These are phyloP conservation scores for Candida tallmaniae DNA, from an alignment of 805 yeast species.

Conservation along the genomic window DNA sequence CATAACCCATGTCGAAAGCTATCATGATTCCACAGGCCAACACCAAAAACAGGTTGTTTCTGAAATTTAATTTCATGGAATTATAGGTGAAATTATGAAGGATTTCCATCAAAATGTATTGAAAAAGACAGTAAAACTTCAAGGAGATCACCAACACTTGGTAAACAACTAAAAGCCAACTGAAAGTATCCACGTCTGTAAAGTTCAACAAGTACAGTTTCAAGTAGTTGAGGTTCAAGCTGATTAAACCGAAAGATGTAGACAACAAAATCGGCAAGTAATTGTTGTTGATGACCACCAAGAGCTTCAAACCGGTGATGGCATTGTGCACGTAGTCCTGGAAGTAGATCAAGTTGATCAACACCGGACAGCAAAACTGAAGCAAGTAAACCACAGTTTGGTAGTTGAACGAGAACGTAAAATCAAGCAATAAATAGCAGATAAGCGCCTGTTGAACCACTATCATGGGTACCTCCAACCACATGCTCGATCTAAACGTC, in stretches of 20 bases:
- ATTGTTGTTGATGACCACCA: conserved; percentile 28
- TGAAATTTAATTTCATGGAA: conserved; percentile 1
- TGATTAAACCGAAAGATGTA: conserved; percentile 28
- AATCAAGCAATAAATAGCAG: conserved; percentile 7
- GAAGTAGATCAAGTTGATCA: conserved; percentile 9
- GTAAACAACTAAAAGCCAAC: conserved; percentile 12
- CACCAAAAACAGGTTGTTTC: conserved; percentile 3
- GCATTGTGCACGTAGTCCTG: conserved; percentile 5
- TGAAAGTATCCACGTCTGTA: too few relatives aligned
- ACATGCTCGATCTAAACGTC: conserved; percentile 7
- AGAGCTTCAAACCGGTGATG: conserved; percentile 4
- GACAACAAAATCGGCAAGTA: conserved; percentile 31
- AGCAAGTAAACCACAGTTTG: conserved; percentile 1
- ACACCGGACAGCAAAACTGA: conserved; percentile 13
- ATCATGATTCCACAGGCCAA: conserved; percentile 2
- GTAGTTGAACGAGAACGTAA: not conserved
- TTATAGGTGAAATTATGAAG: conserved; percentile 3
- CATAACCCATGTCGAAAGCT: conserved; percentile 3
- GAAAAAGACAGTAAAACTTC: conserved; percentile 31
- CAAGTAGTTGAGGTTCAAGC: conserved; percentile 13
- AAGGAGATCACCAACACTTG: conserved; percentile 19
- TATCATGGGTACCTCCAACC: conserved; percentile 19
- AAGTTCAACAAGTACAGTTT: not conserved
- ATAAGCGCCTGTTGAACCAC: conserved; percentile 15
- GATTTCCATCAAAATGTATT: conserved; percentile 27